Percentiles rank a stretch among this genome's conserved stretches.
These are phyloP conservation scores for Globisporangium canariense DNA, from an alignment of 352 stramenopile species.

Conservation along the genomic window DNA sequence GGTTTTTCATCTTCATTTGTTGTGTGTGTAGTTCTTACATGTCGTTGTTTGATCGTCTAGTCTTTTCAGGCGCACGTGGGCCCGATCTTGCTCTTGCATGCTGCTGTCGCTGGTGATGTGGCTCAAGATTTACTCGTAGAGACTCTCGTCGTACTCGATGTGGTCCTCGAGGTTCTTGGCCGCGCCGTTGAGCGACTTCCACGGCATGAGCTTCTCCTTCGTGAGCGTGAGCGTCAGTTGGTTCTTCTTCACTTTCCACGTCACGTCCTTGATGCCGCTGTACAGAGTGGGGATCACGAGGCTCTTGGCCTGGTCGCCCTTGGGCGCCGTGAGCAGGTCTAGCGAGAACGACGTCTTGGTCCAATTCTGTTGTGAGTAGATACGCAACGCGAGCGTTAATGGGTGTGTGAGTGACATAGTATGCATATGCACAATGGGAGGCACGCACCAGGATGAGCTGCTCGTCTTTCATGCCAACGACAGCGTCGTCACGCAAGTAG, in stretches of 20 bases:
- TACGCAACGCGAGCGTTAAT: neutral
- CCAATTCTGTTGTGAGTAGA: slow-evolving; percentile 50
- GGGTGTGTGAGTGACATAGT: neutral
- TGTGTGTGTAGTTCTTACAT: neutral
- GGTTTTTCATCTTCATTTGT: neutral
- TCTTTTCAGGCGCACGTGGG: too few relatives aligned
- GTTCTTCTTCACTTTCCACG: slow-evolving; percentile 57
- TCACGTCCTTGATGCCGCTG: slow-evolving; percentile 56
- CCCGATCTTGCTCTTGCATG: neutral
- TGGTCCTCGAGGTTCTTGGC: slow-evolving; percentile 81
- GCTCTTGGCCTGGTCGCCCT: slow-evolving; percentile 46
- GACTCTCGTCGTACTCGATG: slow-evolving; percentile 81
- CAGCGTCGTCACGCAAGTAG: slow-evolving; percentile 61
- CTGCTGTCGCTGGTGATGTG: too few relatives aligned
- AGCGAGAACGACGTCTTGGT: slow-evolving; percentile 74
- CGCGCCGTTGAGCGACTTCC: slow-evolving; percentile 80
- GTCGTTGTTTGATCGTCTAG: neutral
- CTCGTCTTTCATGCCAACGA: slow-evolving; percentile 49
- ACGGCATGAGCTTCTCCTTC: slow-evolving; percentile 53
- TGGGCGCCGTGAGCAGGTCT: slow-evolving; percentile 43
- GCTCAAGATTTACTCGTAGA: slow-evolving; percentile 48
- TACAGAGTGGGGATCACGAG: slow-evolving; percentile 76
- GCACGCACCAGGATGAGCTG: slow-evolving; percentile 60
- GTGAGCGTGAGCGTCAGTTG: slow-evolving; percentile 65
- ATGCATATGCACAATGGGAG: neutral